Evolutionary conservation across 2,329 filamentous ascomycete genomes (phyloP).

Genomic region (Elsinoe arachidis): DNA sequence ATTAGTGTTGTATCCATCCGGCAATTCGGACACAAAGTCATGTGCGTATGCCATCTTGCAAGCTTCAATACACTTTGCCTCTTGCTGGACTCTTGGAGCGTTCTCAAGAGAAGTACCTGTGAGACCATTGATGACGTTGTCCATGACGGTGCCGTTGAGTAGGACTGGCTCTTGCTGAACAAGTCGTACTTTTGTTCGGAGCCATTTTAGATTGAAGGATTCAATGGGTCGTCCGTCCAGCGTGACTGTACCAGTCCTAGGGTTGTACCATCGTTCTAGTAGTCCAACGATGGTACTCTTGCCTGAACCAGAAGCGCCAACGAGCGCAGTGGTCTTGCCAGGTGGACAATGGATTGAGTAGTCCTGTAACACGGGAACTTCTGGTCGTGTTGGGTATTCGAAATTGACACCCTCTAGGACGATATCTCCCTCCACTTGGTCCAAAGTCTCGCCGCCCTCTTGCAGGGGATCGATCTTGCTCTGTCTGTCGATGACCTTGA

Average conservation of each 20-base stretch:
- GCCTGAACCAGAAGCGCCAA: constrained; percentile 51
- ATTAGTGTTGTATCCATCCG: constrained; percentile 18
- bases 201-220: constrained; percentile 38
- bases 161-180: constrained; percentile 22
- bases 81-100: constrained; percentile 3
- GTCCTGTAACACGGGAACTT: constrained; percentile 35
- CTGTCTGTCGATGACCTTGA: constrained; percentile 27
- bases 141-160: constrained; percentile 34
- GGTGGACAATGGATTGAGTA: constrained; percentile 33
- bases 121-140: constrained; percentile 23
- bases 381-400: constrained; percentile 30
- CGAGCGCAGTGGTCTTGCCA: constrained; percentile 47
- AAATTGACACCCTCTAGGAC: constrained; percentile 33
- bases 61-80: constrained; percentile 12
- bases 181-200: constrained; percentile 40
- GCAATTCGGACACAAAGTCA: constrained; percentile 16
- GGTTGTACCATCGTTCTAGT: constrained; percentile 49
- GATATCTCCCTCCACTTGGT: constrained; percentile 22
- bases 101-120: constrained; percentile 13
- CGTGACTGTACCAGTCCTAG: constrained; percentile 14
- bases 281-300: constrained; percentile 51
- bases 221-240: constrained; percentile 43
- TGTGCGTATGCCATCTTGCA: constrained; percentile 14
- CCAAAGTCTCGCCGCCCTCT: background rate
- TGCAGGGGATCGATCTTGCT: constrained; percentile 27